Evolutionary conservation across 768 basidiomycete species (phyloP), one percentile per base, ranked within the genome.

Genomic region (Pholiota microspora): DNA sequence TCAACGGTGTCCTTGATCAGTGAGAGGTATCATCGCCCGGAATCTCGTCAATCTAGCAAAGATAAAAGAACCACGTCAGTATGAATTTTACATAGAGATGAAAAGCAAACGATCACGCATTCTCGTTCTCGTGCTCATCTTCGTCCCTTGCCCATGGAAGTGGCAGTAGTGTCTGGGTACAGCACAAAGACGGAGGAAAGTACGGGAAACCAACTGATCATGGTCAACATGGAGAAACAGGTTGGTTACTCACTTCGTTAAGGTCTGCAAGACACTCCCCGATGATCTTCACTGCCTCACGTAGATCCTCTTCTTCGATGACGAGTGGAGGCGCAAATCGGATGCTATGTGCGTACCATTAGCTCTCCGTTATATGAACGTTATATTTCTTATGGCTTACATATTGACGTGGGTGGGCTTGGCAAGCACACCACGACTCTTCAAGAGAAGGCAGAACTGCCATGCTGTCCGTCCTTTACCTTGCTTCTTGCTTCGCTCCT

Each of bases 401-500:
- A 92, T 93, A 71, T 96, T 96, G 24, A 86, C 82, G 65, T 97
- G 94, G 0, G 96, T 98, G 10, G 97, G 95, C 78, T 99, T 98
- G 25, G 95, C 96, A 59, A 99, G 74, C 52, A 98, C 82, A 3
- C 94, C 94, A 44, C 91, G 82, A 61, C 85, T 87, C 85, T 95
- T 96, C 69, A 98, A 71, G 64, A 98, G 70, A 66, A 98, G 67
- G 71, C 97, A 98, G 50, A 98, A 77, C 69, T 98, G 92, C 97
- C 96, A 99, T 4, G 95, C 97, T 1, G 90, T 87, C 48, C 93
- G 76, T 13, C 90, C 88, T 71, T 83, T 89, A 45, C 54, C 54
- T 32, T 55, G 27, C 18, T 49, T 45, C 42, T 58, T 70, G 62
- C 89, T 92, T 75, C 82, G 82, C 56, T 72, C 70, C 75, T 98